Evolutionary conservation across 2,329 filamentous ascomycete genomes (phyloP), one percentile per base, ranked within the genome.

Genomic region (Monosporascus sp.): DNA sequence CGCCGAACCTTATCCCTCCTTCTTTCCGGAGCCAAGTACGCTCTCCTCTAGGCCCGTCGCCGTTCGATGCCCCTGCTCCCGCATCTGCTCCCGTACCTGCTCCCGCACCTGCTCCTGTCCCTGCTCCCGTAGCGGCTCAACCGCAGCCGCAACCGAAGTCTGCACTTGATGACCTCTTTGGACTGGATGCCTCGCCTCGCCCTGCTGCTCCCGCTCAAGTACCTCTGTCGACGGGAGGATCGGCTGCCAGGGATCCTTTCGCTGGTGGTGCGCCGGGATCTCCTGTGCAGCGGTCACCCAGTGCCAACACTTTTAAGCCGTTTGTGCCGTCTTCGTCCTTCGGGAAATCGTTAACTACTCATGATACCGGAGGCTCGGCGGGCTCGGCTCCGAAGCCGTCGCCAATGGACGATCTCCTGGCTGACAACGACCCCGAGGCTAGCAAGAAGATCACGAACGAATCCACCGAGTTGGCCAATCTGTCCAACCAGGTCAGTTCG

Each of bases 281-380:
- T 64, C 77, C 77, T 63, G 67, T 79, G 65, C 74, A 75, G 67
- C 67, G 78, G 53, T 71, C 82, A 52, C 65, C 76, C 46, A 69
- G 76, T 50, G 61, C 73, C 60, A 67, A 75, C 19, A 80, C 79
- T 1, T 96, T 97, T 74, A 96, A 91, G 73, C 91, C 92, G 1
- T 99, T 99, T 71, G 75, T 94, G 45, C 94, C 94, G 0, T 91
- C 91, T 0, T 97, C 94, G 1, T 88, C 90, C 0, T 99, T 97
- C 71, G 94, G 94, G 7, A 88, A 92, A 64, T 87, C 85, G 31
- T 76, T 97, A 56, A 86, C 88, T 24, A 79, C 86, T 2, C 90
- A 95, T 60, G 79, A 81, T 26, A 96, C 91, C 8, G 91, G 91
- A 22, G 83, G 80, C 26, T 78, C 79, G 19, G 70, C 63, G 50